These are phyloP conservation scores for Rhynchospora pubera DNA, from an alignment of 176 grass and related monocot species.

Conservation along the genomic window DNA sequence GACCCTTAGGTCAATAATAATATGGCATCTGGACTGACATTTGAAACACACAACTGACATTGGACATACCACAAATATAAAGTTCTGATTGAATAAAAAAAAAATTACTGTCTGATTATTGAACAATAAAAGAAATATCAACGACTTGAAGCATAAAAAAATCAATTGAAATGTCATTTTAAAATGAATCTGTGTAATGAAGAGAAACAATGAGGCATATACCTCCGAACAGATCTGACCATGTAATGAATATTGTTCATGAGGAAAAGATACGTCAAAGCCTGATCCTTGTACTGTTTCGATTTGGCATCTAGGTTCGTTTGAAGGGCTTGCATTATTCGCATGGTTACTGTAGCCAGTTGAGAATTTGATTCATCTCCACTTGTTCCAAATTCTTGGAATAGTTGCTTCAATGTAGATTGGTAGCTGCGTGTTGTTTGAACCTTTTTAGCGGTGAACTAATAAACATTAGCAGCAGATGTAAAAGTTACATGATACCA, in stretches of 20 bases:
- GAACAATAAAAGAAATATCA: neutral
- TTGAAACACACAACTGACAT: neutral
- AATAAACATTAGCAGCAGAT: neutral
- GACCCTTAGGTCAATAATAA: neutral
- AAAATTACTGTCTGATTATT: no score
- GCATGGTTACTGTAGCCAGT: slow-evolving; percentile 80
- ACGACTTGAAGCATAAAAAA: neutral
- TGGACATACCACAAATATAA: neutral
- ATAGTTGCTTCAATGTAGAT: slow-evolving; percentile 87
- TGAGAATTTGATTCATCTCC: slow-evolving; percentile 76
- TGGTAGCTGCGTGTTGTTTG: slow-evolving; percentile 59
- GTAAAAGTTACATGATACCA: neutral
- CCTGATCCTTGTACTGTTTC: slow-evolving; percentile 90
- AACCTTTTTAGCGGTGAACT: slow-evolving; percentile 5
- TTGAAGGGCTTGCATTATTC: slow-evolving; percentile 89
- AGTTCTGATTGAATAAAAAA: neutral
- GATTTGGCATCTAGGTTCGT: slow-evolving; percentile 90
- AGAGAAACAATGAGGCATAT: neutral
- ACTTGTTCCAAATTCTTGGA: slow-evolving; percentile 72
- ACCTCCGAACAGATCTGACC: slow-evolving; percentile 86
- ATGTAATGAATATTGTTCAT: slow-evolving; percentile 99
- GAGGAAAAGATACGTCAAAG: slow-evolving; percentile 76
- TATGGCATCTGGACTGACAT: neutral
- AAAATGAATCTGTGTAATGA: neutral
- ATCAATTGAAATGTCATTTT: neutral